Evolutionary conservation across 129 eudicot species (phyloP).

Genomic region (Helichrysum umbraculigerum): DNA sequence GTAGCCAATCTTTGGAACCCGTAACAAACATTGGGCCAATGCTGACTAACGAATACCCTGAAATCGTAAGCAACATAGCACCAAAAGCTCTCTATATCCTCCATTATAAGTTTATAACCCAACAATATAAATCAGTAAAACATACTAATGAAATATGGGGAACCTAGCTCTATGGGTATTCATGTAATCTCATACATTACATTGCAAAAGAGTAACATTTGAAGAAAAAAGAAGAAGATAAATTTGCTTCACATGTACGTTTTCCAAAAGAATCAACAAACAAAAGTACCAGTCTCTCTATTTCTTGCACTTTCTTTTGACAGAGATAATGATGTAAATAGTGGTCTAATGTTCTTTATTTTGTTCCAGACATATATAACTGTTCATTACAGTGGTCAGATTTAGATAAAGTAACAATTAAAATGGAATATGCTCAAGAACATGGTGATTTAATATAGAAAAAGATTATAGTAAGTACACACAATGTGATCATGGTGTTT

Average conservation of each 20-base stretch:
- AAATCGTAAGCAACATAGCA: slow-evolving; percentile 48
- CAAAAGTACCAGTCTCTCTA: slow-evolving; percentile 9
- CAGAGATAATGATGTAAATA: slow-evolving; percentile 32
- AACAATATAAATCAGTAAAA: neutral
- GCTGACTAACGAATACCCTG: slow-evolving; percentile 44
- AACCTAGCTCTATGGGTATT: neutral
- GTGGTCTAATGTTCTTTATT: slow-evolving; percentile 7
- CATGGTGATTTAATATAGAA: neutral
- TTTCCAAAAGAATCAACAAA: slow-evolving; percentile 29
- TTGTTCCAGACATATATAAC: slow-evolving; percentile 9
- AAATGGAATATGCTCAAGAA: neutral
- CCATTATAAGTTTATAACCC: slow-evolving; percentile 61
- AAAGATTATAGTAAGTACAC: slow-evolving; percentile 6
- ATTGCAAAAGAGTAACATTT: neutral
- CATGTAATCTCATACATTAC: neutral
- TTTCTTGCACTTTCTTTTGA: slow-evolving; percentile 35
- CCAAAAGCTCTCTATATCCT: slow-evolving; percentile 63
- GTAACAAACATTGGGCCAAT: slow-evolving; percentile 83
- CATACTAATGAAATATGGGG: neutral
- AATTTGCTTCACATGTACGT: slow-evolving; percentile 30
- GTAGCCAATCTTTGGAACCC: slow-evolving; percentile 54
- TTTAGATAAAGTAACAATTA: slow-evolving; percentile 6
- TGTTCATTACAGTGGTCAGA: slow-evolving; percentile 24
- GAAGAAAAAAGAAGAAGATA: neutral
- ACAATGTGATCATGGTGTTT: slow-evolving; percentile 8